Evolutionary conservation across 2,329 filamentous ascomycete genomes (phyloP).

Genomic region (Penicillium sp.): DNA sequence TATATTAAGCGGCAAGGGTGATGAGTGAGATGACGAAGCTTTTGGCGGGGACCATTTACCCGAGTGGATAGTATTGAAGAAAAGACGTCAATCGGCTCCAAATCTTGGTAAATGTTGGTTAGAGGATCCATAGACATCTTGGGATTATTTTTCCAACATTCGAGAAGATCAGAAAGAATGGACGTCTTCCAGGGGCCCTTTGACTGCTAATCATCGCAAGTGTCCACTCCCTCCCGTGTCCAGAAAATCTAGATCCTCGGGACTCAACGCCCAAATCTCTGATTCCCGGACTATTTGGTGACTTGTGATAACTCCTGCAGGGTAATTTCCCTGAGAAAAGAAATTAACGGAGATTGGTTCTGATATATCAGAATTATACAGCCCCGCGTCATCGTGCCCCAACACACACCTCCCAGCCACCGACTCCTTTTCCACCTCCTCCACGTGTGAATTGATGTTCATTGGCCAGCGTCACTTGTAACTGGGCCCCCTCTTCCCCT

Average conservation of each 20-base stretch:
- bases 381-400: not conserved
- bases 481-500: slow-evolving; percentile 16
- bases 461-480: not conserved
- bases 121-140: too few relatives aligned
- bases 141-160: not conserved
- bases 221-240: not conserved
- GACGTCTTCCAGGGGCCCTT: not conserved
- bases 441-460: slow-evolving; percentile 1
- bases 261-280: not conserved
- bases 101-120: too few relatives aligned
- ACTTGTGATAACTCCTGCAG: not conserved
- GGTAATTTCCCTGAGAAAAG: not conserved
- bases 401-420: not conserved
- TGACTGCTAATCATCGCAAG: not conserved
- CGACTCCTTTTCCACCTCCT: not conserved
- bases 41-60: not conserved
- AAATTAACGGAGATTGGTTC: not conserved
- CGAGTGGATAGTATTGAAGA: not conserved
- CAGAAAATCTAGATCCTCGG: not conserved
- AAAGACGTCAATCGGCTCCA: not conserved
- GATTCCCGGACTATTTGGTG: not conserved
- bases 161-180: not conserved
- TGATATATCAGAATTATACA: not conserved
- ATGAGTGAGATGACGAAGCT: not conserved
- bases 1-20: not conserved